phyloP scores from a whole-genome alignment of 352 stramenopile species.

The Phytophthora podocarpi region DNA sequence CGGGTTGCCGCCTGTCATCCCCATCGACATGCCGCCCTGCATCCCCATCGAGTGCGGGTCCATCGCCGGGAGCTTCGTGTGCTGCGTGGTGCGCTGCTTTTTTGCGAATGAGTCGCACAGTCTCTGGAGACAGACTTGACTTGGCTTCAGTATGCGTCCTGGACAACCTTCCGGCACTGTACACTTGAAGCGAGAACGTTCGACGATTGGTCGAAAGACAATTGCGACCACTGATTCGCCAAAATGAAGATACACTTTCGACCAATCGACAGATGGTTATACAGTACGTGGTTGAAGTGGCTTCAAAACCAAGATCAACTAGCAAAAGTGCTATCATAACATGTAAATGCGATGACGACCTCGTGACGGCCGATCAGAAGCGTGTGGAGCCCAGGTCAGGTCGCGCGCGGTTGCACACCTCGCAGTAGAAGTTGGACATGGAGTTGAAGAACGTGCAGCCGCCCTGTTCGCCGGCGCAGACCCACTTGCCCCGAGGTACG shows the following conservation, averaged over 20 bases:
- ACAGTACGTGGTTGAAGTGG: slow-evolving; percentile 8
- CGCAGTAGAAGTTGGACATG: slow-evolving; percentile 85
- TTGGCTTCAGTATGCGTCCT: slow-evolving; percentile 30
- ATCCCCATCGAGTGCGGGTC: slow-evolving; percentile 69
- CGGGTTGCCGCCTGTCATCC: slow-evolving; percentile 37
- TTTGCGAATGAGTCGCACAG: slow-evolving; percentile 26
- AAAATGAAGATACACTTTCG: slow-evolving; percentile 20
- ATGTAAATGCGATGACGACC: too few species aligned
- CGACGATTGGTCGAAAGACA: slow-evolving; percentile 28
- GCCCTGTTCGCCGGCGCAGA: slow-evolving; percentile 82
- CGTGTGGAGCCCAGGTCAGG: slow-evolving; percentile 73
- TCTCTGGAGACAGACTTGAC: not conserved
- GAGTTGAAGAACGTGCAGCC: slow-evolving; percentile 90
- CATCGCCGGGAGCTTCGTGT: slow-evolving; percentile 42
- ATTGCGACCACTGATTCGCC: slow-evolving; percentile 8
- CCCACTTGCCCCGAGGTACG: slow-evolving; percentile 85
- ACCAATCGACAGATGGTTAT: slow-evolving; percentile 18
- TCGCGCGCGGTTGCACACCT: slow-evolving; percentile 88
- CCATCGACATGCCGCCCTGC: slow-evolving; percentile 65
- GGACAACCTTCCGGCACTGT: slow-evolving; percentile 28
- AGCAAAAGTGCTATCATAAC: slow-evolving; percentile 13
- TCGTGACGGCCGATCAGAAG: slow-evolving; percentile 56
- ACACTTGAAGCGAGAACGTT: slow-evolving; percentile 39
- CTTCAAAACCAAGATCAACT: too few species aligned
- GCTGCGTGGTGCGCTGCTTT: slow-evolving; percentile 27